phyloP scores from a whole-genome alignment of 2,329 filamentous ascomycete species.

The Emericellopsis cladophorae region DNA sequence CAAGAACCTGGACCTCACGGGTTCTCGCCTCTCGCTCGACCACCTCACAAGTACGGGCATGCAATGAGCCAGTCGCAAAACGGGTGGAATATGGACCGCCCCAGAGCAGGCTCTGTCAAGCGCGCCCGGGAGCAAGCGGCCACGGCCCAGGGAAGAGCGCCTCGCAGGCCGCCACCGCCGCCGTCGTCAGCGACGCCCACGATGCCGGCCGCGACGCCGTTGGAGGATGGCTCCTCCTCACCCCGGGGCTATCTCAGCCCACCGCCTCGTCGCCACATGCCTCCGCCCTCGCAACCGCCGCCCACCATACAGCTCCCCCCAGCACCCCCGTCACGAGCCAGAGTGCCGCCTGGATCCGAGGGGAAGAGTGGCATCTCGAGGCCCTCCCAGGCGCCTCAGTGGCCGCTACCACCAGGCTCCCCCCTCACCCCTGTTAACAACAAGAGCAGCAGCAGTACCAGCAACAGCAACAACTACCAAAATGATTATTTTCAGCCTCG shows the following conservation, averaged over 20 bases:
- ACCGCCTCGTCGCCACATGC: conserved; percentile 3
- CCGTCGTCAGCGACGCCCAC: not conserved
- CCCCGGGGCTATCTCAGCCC: conserved; percentile 4
- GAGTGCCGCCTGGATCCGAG: conserved; percentile 8
- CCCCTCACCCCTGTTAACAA: conserved; percentile 11
- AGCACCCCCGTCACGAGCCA: conserved; percentile 2
- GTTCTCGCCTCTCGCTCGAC: not conserved
- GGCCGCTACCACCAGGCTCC: conserved; percentile 32
- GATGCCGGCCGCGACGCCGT: not conserved
- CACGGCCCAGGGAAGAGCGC: not conserved
- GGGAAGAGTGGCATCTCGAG: conserved; percentile 33
- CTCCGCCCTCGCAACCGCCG: conserved; percentile 1
- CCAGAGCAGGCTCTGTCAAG: conserved; percentile 34
- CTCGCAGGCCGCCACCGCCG: not conserved
- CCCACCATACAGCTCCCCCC: conserved; percentile 1
- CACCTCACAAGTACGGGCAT: no score
- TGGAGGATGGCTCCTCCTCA: not conserved
- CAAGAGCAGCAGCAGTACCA: no score
- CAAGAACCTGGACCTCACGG: not conserved
- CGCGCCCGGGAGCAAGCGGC: conserved; percentile 41
- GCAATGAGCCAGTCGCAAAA: conserved; percentile 41
- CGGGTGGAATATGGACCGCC: conserved; percentile 39
- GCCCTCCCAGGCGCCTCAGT: conserved; percentile 39
- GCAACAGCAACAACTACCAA: conserved; percentile 26
- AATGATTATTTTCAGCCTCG: conserved; percentile 35